These are phyloP conservation scores for Pinus taeda DNA, from an alignment of 75 land plant species.

Conservation along the genomic window DNA sequence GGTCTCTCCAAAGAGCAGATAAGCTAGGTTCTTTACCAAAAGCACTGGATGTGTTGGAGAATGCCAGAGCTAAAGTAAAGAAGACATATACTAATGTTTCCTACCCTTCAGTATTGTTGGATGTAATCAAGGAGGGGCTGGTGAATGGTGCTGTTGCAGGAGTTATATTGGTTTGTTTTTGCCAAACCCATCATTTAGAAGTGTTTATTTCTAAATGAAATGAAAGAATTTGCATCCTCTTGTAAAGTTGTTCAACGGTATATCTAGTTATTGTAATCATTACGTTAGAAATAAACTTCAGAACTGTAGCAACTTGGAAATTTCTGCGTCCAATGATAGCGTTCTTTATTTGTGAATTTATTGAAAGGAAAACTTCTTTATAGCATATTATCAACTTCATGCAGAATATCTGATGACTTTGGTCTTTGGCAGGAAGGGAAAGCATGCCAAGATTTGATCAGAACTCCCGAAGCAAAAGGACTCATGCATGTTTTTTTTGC, in stretches of 20 bases:
- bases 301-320: background rate
- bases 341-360: background rate
- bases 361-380: background rate
- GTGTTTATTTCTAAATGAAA: background rate
- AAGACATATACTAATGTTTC: too few relatives aligned
- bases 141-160: too few relatives aligned
- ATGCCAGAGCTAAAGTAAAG: background rate
- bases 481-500: too few relatives aligned
- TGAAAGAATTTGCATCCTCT: background rate
- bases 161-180: background rate
- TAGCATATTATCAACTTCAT: background rate
- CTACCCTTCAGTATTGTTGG: too few relatives aligned
- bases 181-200: background rate
- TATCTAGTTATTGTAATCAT: background rate
- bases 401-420: background rate
- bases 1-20: background rate
- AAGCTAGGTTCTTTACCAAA: background rate
- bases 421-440: slow-evolving; percentile 8
- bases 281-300: too few relatives aligned
- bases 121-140: too few relatives aligned
- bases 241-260: background rate
- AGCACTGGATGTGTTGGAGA: background rate
- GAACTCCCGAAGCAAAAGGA: too few relatives aligned
- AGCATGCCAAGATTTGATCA: too few relatives aligned
- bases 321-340: background rate